A percentile compares a stretch with the other conserved stretches of the same genome.
phyloP scores from a whole-genome alignment of 116 monocot genomes.

The Posidonia oceanica region DNA sequence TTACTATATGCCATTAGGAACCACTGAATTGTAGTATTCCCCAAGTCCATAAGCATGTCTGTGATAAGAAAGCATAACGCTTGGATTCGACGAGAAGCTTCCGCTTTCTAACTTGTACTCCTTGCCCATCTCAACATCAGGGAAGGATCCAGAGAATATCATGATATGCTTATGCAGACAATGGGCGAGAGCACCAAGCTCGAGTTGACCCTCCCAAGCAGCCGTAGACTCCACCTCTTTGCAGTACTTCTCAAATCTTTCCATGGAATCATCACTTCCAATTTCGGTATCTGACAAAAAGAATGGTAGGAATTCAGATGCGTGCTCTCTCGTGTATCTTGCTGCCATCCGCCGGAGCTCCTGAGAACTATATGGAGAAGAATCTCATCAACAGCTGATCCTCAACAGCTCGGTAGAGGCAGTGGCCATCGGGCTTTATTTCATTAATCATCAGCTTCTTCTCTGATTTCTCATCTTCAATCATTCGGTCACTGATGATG shows the following conservation, averaged over 20 bases:
- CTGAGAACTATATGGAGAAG: conserved; percentile 26
- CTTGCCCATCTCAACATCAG: conserved; percentile 97
- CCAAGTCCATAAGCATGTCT: conserved; percentile 96
- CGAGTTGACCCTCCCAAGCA: conserved; percentile 92
- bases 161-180: conserved; percentile 68
- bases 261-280: conserved; percentile 27
- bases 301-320: conserved; percentile 75
- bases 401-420: conserved; percentile 87
- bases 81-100: conserved; percentile 17
- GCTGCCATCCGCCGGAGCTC: conserved; percentile 70
- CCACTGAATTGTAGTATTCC: conserved; percentile 95
- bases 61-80: conserved; percentile 83
- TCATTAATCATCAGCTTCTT: conserved; percentile 70
- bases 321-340: conserved; percentile 75
- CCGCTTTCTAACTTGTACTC: conserved; percentile 49
- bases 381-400: conserved; percentile 44
- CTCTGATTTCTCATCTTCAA: conserved; percentile 64
- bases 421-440: conserved; percentile 97
- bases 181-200: conserved; percentile 82
- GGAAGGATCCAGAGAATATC: conserved; percentile 82
- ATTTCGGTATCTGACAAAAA: conserved; percentile 61
- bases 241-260: conserved; percentile 74
- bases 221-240: conserved; percentile 74
- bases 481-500: conserved; percentile 55
- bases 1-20: conserved; percentile 12